Evolutionary conservation across 1,139 yeast genomes (phyloP).

Genomic region (Diutina catenulata): DNA sequence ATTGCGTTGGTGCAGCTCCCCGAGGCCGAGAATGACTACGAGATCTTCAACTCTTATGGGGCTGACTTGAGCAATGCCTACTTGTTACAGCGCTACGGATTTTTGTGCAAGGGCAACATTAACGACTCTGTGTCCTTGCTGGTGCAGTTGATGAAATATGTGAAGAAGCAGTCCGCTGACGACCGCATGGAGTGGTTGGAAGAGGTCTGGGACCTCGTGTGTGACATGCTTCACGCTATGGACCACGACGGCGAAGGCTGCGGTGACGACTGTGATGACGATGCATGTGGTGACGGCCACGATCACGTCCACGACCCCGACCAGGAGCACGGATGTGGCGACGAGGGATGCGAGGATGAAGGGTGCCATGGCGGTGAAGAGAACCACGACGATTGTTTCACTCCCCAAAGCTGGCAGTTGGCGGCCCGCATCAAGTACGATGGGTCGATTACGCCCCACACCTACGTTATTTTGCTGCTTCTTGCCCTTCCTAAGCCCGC

Average conservation of each 20-base stretch:
- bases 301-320: background rate
- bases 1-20: constrained; percentile 34
- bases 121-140: constrained; percentile 50
- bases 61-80: constrained; percentile 50
- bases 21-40: constrained; percentile 28
- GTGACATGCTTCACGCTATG: background rate
- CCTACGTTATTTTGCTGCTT: background rate
- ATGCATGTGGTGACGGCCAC: background rate
- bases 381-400: background rate
- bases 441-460: background rate
- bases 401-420: background rate
- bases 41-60: constrained; percentile 72
- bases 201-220: background rate
- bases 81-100: constrained; percentile 66
- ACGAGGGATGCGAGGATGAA: background rate
- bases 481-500: background rate
- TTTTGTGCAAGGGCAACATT: constrained; percentile 32
- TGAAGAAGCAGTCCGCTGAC: constrained; percentile 11
- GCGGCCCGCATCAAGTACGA: background rate
- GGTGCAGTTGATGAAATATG: constrained; percentile 35
- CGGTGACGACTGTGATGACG: background rate
- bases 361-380: no score
- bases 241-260: background rate
- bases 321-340: background rate
- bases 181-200: background rate